Percentiles rank a stretch among this genome's conserved stretches.
Conservation (phyloP, 768 basidiomycete species). For the Hirschioporus abietinus region DNA sequence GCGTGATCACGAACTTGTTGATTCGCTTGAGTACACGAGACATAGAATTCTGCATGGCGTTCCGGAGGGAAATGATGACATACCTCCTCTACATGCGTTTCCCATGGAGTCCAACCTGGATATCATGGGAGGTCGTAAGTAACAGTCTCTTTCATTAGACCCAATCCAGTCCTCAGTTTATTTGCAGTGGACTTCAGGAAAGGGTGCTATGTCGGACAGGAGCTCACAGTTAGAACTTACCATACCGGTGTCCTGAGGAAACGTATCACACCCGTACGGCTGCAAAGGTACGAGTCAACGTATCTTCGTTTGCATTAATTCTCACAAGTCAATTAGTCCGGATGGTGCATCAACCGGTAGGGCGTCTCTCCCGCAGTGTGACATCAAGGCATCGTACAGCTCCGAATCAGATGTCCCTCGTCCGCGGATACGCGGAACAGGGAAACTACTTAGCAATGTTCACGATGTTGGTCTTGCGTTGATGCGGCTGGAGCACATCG, state of each 20-base stretch:
- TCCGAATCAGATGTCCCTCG: conserved; percentile 23
- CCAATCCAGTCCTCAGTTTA: conserved; percentile 13
- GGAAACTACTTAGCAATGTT: conserved; percentile 63
- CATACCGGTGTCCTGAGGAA: conserved; percentile 91
- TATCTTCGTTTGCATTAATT: not conserved
- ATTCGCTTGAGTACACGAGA: conserved; percentile 57
- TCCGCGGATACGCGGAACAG: conserved; percentile 65
- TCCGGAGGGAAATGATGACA: conserved; percentile 80
- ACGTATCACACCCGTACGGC: conserved; percentile 75
- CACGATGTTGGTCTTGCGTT: conserved; percentile 69
- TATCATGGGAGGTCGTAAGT: conserved; percentile 87
- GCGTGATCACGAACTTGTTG: conserved; percentile 48
- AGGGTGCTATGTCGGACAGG: conserved; percentile 98
- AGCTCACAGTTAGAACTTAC: conserved; percentile 93
- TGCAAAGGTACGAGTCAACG: not conserved
- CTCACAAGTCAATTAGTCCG: conserved; percentile 12
- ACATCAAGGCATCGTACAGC: conserved; percentile 25
- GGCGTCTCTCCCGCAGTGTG: conserved; percentile 10
- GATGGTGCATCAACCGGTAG: not conserved
- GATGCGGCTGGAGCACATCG: conserved; percentile 72
- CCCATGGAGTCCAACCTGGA: conserved; percentile 96
- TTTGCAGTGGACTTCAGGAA: conserved; percentile 88
- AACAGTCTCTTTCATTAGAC: conserved; percentile 8
- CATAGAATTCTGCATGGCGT: conserved; percentile 81
- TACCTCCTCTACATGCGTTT: conserved; percentile 70